These are phyloP conservation scores for Testicularia cyperi DNA, from an alignment of 1,284 basidiomycete species.

Conservation along the genomic window DNA sequence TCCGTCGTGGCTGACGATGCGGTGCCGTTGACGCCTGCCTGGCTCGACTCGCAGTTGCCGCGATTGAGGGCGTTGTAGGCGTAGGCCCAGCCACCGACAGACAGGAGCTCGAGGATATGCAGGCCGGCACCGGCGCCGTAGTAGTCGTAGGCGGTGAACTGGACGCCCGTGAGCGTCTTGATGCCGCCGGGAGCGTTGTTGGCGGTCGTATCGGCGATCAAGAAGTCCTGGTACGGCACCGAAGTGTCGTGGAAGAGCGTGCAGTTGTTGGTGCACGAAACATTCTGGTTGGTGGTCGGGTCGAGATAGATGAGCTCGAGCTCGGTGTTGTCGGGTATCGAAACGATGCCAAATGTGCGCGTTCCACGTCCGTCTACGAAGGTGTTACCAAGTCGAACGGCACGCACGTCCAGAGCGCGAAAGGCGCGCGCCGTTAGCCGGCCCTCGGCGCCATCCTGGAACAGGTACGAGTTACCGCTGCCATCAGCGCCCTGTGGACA, in stretches of 20 bases:
- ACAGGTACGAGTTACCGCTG: slow-evolving; percentile 78
- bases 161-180: slow-evolving; percentile 70
- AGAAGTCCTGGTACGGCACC: slow-evolving; percentile 82
- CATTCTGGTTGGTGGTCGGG: slow-evolving; percentile 72
- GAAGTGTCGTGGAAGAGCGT: slow-evolving; percentile 63
- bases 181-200: slow-evolving; percentile 60
- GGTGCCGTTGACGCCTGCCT: slow-evolving; percentile 44
- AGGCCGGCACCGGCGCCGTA: slow-evolving; percentile 77
- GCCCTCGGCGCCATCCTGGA: slow-evolving; percentile 71
- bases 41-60: slow-evolving; percentile 36
- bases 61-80: slow-evolving; percentile 55
- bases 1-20: slow-evolving; percentile 36
- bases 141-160: slow-evolving; percentile 74
- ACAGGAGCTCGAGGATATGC: slow-evolving; percentile 84
- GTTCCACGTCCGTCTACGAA: slow-evolving; percentile 78
- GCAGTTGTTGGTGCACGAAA: slow-evolving; percentile 62
- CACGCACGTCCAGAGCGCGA: slow-evolving; percentile 71
- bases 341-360: slow-evolving; percentile 72
- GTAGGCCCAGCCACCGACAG: slow-evolving; percentile 67
- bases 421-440: slow-evolving; percentile 74
- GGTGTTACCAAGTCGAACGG: slow-evolving; percentile 86
- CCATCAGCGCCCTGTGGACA: slow-evolving; percentile 82
- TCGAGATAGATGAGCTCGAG: slow-evolving; percentile 77
- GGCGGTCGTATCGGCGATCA: slow-evolving; percentile 65
- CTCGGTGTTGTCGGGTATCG: slow-evolving; percentile 83